These are phyloP conservation scores for Pythium rhizo-oryzae DNA, from an alignment of 352 stramenopile genomes.

Conservation along the genomic window DNA sequence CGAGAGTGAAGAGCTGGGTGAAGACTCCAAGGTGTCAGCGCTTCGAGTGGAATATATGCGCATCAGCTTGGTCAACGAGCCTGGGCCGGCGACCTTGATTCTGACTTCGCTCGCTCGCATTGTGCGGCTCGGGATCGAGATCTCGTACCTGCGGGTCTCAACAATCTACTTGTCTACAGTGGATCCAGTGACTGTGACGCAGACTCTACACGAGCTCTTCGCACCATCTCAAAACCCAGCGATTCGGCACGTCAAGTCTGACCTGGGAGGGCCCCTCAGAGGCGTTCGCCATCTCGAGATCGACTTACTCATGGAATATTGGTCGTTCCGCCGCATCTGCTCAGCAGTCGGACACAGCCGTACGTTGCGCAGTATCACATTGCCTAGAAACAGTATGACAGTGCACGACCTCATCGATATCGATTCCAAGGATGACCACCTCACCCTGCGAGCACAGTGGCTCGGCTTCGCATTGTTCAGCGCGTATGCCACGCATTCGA, in stretches of 20 bases:
- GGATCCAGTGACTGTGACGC: neutral
- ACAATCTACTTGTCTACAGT: neutral
- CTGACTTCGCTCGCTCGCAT: neutral
- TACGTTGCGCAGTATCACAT: neutral
- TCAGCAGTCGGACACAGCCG: neutral
- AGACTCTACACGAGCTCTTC: neutral
- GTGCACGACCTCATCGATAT: neutral
- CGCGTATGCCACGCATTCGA: neutral
- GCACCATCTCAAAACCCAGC: neutral
- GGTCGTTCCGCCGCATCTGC: neutral
- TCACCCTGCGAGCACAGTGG: neutral
- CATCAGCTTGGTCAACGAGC: neutral
- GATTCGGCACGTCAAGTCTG: neutral
- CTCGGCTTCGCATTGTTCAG: neutral
- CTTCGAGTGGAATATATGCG: neutral
- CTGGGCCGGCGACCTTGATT: neutral
- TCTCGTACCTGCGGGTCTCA: neutral
- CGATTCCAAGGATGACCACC: neutral
- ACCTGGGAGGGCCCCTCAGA: neutral
- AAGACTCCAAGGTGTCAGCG: neutral
- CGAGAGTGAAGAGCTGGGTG: neutral
- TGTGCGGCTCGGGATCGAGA: neutral
- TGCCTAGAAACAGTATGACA: neutral
- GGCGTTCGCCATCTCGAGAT: slow-evolving; percentile 2
- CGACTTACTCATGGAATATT: slow-evolving; percentile 1